Base-by-base conservation (phyloP, 2,329 filamentous ascomycete genomes). In the Aspergillus carbonarius region DNA sequence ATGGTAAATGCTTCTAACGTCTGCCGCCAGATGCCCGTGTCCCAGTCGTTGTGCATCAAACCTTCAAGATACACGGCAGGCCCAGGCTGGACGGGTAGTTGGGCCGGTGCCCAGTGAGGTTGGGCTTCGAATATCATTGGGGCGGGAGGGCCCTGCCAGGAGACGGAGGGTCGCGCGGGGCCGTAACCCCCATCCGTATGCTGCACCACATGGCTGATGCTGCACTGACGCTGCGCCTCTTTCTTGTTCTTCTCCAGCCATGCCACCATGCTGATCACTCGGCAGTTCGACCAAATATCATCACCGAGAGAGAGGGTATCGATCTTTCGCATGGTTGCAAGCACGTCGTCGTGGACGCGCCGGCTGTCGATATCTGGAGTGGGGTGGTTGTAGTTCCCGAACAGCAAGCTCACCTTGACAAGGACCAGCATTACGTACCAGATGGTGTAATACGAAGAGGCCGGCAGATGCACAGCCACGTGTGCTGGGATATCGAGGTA, bases 361-460 rank as follows among this genome's bases (percentile, higher is more conserved):
- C 20, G 12, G n/a, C 50, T 47, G 27, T 55, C 48, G 7, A 62
- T 30, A 0, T 44, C 23, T 7, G 30, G 10, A 23, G 40, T 39
- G 5, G 10, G 20, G 13, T 49, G 32, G 18, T 54, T 37, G 37
- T 42, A 37, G 13, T 25, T 23, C 18, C 55, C 49, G 17, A 57
- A 57, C 15, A 60, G 42, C 20, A 63, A n/a, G 7, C 56, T 57
- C 9, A 52, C 27, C 32, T 63, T 59, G 13, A 52, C 49, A 5
- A 63, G 54, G 1, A 54, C n/a, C 13, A 63, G 39, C 12, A 61
- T 17, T 2, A 44, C 44, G 34, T 60, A 63, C 60, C 60, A 63
- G n/a, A 58, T 39, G 10, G 54, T 58, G 10, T 37, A 40, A 7
- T 59, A 60, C 2, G 53, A 27, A 1, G 59, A 46, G n/a, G 54